Evolutionary conservation across 768 basidiomycete genomes (phyloP), one percentile per base, ranked within the genome.

Genomic region (Kockovaella imperatae): DNA sequence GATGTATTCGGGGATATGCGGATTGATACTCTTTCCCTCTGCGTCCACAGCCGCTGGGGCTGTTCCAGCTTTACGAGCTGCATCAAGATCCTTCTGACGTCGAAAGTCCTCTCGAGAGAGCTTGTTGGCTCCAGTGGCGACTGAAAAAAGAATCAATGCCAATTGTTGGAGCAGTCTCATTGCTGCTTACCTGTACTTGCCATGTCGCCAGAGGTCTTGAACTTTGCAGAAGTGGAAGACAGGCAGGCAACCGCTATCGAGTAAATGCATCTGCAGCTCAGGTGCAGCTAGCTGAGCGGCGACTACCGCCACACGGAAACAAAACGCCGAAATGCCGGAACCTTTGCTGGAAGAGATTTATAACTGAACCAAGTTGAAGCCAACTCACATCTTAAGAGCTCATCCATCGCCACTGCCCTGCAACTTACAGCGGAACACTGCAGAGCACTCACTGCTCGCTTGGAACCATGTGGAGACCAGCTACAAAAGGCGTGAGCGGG

Each of bases 1-100:
- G 69, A 99, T 99, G 69, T 96, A 99, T 74, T 96, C 88, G 67
- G 95, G 95, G 74, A 99, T 97, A 72, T 99, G 95, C 28, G 95
- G 95, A 65, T 97, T 99, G 74, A 99, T 97, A 42, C 89, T 82
- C 63, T 80, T 83, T 43, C 95, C 95, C 70, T 95, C 84, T 71
- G 89, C 86, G 67, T 99, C 95, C 26, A 95, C 77, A 25, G 89
- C 91, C 21, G 93, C 88, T 18, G 91, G 87, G 11, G 91, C 95
- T 8, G 93, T 97, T 73, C 95, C 93, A 30, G 93, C 95, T 75
- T 96, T 97, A 46, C 93, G 86, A 50, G 93, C 93, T 4, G 93
- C 93, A 72, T 96, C 93, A 47, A 97, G 81, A 69, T 96, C 93
- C 72, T 95, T 95, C 72, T 93, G 87, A 21, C 87, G 80, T 39